phyloP scores from a whole-genome alignment of 177 flowering plant species.

The Vitis hybrid region DNA sequence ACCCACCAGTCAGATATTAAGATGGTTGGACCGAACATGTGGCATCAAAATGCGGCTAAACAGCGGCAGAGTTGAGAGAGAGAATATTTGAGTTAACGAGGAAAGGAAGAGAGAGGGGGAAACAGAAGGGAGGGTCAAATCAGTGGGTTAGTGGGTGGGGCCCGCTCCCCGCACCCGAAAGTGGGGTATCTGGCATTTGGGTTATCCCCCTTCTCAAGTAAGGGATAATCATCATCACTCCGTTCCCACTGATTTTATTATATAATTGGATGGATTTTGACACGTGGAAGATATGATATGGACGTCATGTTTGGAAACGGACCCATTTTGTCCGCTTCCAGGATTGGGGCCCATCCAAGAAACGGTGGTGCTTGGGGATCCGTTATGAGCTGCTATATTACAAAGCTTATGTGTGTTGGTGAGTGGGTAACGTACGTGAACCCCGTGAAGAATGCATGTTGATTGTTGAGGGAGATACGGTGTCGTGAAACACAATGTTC shows the following conservation, averaged over 20 bases:
- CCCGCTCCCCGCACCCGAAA: background rate
- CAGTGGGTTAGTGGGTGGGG: background rate
- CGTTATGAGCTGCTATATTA: no score
- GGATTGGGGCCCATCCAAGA: background rate
- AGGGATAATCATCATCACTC: conserved; percentile 13
- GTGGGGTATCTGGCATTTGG: no score
- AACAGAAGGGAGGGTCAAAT: background rate
- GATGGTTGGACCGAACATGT: conserved; percentile 21
- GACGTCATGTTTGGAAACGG: conserved; percentile 20
- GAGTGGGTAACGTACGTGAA: no score
- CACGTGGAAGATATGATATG: conserved; percentile 11
- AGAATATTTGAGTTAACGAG: conserved; percentile 34
- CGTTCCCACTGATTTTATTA: background rate
- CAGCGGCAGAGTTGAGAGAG: conserved; percentile 3
- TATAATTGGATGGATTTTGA: background rate
- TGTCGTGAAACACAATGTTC: no score
- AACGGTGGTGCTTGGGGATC: background rate
- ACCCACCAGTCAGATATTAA: conserved; percentile 4
- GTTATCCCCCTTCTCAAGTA: conserved; percentile 25
- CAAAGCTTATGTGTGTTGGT: no score
- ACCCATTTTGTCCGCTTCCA: background rate
- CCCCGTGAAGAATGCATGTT: no score
- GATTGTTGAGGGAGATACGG: no score
- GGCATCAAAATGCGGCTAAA: conserved; percentile 24
- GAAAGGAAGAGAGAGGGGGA: background rate